These are phyloP conservation scores for Neoascochyta sp. DNA, from an alignment of 2,329 filamentous ascomycete genomes.

Conservation along the genomic window DNA sequence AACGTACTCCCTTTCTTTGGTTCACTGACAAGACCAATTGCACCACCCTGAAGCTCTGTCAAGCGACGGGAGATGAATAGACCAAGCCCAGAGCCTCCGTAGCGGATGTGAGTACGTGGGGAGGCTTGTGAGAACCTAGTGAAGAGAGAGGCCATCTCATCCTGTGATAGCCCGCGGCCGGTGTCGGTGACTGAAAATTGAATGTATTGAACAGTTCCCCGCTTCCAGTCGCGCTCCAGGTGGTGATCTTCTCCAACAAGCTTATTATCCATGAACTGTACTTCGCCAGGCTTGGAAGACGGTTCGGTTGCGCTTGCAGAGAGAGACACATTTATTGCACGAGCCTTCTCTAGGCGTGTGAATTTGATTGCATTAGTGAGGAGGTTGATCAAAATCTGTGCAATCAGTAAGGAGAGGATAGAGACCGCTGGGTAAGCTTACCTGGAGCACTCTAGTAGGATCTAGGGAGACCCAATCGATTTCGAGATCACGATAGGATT, in stretches of 20 bases:
- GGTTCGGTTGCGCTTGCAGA: conserved; percentile 33
- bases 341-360: conserved; percentile 34
- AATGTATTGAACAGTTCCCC: conserved; percentile 27
- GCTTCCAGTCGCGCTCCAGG: conserved; percentile 32
- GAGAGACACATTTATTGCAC: conserved; percentile 38
- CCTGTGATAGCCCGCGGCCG: conserved; percentile 38
- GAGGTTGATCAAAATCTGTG: conserved; percentile 34
- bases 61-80: conserved; percentile 33
- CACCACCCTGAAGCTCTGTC: conserved; percentile 32
- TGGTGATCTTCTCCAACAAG: conserved; percentile 18
- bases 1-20: conserved; percentile 28
- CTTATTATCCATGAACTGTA: conserved; percentile 24
- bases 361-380: conserved; percentile 47
- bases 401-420: neutral
- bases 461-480: conserved; percentile 43
- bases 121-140: conserved; percentile 31
- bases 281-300: conserved; percentile 26
- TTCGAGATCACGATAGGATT: conserved; percentile 36
- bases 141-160: conserved; percentile 34
- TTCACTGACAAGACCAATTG: conserved; percentile 26
- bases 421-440: conserved; percentile 11
- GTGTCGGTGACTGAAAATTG: conserved; percentile 39
- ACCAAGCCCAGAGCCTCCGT: conserved; percentile 39
- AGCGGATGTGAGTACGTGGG: conserved; percentile 35
- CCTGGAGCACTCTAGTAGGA: conserved; percentile 41